A percentile compares a stretch with the other conserved stretches of the same genome.
Conservation (phyloP, 352 stramenopile genomes). For the Globisporangium solare region DNA sequence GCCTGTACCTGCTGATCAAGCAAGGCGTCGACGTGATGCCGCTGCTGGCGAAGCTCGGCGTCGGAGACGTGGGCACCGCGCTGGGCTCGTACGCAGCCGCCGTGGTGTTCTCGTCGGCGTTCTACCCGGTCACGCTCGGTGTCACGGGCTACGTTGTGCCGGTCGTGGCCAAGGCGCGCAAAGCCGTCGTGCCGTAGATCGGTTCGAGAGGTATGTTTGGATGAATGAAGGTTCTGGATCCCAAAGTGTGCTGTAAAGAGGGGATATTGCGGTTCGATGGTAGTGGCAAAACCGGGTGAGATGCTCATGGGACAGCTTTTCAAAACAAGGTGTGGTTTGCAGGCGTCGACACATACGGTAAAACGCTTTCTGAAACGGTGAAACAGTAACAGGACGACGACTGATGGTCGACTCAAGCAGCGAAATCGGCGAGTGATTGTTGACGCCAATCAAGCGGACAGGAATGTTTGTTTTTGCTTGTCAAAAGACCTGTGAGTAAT, state of each 20-base stretch:
- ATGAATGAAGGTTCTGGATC: not conserved
- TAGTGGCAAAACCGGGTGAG: no score
- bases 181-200: slow-evolving; percentile 36
- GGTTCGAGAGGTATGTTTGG: not conserved
- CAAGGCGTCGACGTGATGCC: slow-evolving; percentile 82
- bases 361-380: no score
- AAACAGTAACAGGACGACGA: no score
- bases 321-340: no score
- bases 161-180: slow-evolving; percentile 56
- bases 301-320: no score
- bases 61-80: slow-evolving; percentile 66
- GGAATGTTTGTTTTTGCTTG: no score
- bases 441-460: no score
- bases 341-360: no score
- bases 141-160: slow-evolving; percentile 73
- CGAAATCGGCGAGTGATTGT: no score
- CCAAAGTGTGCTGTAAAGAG: not conserved
- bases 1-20: slow-evolving; percentile 72
- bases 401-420: no score
- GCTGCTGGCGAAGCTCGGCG: slow-evolving; percentile 59
- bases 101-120: slow-evolving; percentile 70
- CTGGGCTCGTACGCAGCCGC: slow-evolving; percentile 72
- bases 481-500: no score
- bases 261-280: no score
- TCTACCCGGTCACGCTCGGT: slow-evolving; percentile 80